Conservation (phyloP, 208 protist genomes). For the Trichomonas tenax region DNA sequence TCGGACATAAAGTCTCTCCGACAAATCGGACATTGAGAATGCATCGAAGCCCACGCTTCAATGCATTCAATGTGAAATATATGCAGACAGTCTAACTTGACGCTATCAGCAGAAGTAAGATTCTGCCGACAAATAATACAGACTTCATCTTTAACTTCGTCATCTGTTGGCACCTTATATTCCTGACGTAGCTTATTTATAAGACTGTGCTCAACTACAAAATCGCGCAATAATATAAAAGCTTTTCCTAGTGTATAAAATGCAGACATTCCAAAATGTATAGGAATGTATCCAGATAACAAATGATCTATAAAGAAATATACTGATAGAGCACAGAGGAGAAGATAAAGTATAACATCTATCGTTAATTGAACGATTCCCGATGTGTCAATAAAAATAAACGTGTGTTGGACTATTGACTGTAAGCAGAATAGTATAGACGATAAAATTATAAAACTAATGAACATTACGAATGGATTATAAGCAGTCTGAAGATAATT, state of each 20-base stretch:
- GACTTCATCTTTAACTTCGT: background rate
- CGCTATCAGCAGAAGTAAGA: background rate
- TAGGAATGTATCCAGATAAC: background rate
- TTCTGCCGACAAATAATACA: background rate
- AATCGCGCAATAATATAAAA: background rate
- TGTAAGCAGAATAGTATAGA: background rate
- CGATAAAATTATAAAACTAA: background rate
- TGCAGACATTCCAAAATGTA: background rate
- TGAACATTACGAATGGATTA: background rate
- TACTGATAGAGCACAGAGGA: background rate
- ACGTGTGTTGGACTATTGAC: background rate
- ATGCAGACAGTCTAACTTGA: background rate
- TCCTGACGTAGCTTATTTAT: background rate
- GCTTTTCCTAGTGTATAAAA: background rate
- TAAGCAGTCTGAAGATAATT: background rate
- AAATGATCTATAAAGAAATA: background rate
- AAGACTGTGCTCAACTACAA: background rate
- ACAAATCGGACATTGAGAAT: background rate
- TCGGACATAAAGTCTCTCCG: background rate
- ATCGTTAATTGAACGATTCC: background rate
- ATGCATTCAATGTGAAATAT: background rate
- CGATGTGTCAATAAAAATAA: background rate
- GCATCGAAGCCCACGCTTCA: background rate
- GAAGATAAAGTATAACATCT: background rate
- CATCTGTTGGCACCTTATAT: background rate